Percentiles rank a stretch among this genome's conserved stretches.
Evolutionary conservation across 2,329 filamentous ascomycete genomes (phyloP).

Genomic region (Ceratocystis papillata): DNA sequence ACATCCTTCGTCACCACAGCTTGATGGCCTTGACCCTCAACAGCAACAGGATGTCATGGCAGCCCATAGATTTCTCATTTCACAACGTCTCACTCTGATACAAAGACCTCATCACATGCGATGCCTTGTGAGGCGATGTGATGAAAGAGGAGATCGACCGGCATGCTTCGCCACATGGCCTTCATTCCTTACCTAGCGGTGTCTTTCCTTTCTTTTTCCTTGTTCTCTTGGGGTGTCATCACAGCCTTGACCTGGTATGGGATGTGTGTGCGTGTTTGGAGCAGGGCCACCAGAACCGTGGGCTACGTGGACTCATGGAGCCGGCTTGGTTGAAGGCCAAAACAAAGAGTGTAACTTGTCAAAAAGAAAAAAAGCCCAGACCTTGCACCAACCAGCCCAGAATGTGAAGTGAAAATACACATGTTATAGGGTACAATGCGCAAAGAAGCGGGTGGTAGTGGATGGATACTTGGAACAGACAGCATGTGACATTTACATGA

Average conservation of each 20-base stretch:
- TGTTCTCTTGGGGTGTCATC: not conserved
- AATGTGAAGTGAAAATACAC: not conserved
- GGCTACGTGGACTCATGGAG: too few relatives aligned
- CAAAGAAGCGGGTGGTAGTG: not conserved
- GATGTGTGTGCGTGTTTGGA: not conserved
- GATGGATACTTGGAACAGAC: not conserved
- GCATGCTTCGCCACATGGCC: slow-evolving; percentile 3
- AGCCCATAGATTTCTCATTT: not conserved
- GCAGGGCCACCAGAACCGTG: too few relatives aligned
- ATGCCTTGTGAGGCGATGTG: too few relatives aligned
- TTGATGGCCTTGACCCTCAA: too few relatives aligned
- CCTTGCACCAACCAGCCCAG: not conserved
- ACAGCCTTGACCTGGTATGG: too few relatives aligned
- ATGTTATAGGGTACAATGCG: too few relatives aligned
- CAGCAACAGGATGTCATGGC: too few relatives aligned
- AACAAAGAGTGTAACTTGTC: not conserved
- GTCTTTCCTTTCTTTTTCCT: not conserved
- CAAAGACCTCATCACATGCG: not conserved
- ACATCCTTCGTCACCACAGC: too few relatives aligned
- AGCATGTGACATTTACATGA: not conserved
- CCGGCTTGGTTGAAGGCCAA: not conserved
- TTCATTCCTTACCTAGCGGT: not conserved
- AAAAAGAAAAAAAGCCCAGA: not conserved
- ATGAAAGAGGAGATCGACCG: not conserved
- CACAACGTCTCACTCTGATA: slow-evolving; percentile 9